Evolutionary conservation across 805 yeast genomes (phyloP).

Genomic region (Lachancea mirantina): DNA sequence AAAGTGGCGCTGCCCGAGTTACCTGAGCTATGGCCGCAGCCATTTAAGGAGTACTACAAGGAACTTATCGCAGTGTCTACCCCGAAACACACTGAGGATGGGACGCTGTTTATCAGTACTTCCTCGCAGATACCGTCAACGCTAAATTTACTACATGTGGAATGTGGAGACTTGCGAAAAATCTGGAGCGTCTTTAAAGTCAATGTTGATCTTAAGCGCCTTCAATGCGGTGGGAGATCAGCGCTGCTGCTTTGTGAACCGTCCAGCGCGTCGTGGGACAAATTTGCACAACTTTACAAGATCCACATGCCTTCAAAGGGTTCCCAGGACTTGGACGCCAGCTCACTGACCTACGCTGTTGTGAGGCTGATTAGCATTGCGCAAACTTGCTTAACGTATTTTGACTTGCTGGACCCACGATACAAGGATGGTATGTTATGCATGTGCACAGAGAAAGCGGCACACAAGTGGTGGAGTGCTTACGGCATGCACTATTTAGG

Average conservation of each 20-base stretch:
- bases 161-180: conserved; percentile 46
- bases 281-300: conserved; percentile 68
- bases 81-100: conserved; percentile 54
- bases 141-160: conserved; percentile 62
- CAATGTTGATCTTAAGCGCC: conserved; percentile 67
- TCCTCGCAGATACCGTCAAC: conserved; percentile 73
- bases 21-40: conserved; percentile 29
- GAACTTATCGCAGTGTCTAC: conserved; percentile 61
- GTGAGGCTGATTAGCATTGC: conserved; percentile 64
- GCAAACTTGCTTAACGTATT: conserved; percentile 73
- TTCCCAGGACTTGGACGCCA: conserved; percentile 5
- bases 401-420: conserved; percentile 58
- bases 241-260: conserved; percentile 65
- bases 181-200: conserved; percentile 56
- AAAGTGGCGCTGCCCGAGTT: conserved; percentile 45
- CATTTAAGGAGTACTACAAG: conserved; percentile 52
- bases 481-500: conserved; percentile 43
- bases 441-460: conserved; percentile 64
- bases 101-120: conserved; percentile 71
- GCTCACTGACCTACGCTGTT: conserved; percentile 45
- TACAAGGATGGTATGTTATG: conserved; percentile 84
- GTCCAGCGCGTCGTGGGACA: conserved; percentile 70
- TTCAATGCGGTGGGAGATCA: conserved; percentile 82
- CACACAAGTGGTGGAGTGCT: conserved; percentile 73
- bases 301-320: conserved; percentile 25